Conservation (phyloP, 768 basidiomycete species). For the Solioccasus polychromus region DNA sequence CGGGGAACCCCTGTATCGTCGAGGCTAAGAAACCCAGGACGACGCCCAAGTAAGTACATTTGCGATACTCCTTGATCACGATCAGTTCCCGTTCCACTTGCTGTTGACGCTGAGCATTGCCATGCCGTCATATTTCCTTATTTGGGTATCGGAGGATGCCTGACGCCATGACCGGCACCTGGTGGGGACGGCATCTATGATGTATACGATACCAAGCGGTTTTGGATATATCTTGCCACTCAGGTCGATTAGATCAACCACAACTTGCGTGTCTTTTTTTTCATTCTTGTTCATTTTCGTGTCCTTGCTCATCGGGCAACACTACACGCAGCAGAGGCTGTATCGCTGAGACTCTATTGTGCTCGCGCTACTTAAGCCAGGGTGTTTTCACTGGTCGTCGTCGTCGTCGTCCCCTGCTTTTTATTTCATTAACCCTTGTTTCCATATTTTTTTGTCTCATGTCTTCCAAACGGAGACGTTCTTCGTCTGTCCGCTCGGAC, state of each 20-base stretch:
- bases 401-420: not conserved
- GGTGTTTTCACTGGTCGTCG: too few species aligned
- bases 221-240: conserved; percentile 12
- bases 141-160: conserved; percentile 24
- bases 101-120: conserved; percentile 19
- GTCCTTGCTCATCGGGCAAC: conserved; percentile 12
- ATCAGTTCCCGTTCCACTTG: conserved; percentile 4
- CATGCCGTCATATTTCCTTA: conserved; percentile 21
- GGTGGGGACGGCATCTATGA: conserved; percentile 10
- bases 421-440: not conserved
- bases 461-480: conserved; percentile 13
- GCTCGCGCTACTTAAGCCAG: conserved; percentile 24
- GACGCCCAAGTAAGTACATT: conserved; percentile 71
- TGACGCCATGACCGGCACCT: conserved; percentile 16
- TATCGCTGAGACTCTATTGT: conserved; percentile 3
- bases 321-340: conserved; percentile 15
- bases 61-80: conserved; percentile 15
- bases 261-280: too few species aligned
- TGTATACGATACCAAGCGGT: conserved; percentile 9
- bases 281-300: conserved; percentile 1
- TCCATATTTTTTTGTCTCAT: not conserved
- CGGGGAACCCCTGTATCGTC: conserved; percentile 77
- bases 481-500: conserved; percentile 19
- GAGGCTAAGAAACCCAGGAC: conserved; percentile 78
- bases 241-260: not conserved